A percentile compares a stretch with the other conserved stretches of the same genome.
These are phyloP conservation scores for Daucus carota DNA, from an alignment of 129 eudicot species.

Conservation along the genomic window DNA sequence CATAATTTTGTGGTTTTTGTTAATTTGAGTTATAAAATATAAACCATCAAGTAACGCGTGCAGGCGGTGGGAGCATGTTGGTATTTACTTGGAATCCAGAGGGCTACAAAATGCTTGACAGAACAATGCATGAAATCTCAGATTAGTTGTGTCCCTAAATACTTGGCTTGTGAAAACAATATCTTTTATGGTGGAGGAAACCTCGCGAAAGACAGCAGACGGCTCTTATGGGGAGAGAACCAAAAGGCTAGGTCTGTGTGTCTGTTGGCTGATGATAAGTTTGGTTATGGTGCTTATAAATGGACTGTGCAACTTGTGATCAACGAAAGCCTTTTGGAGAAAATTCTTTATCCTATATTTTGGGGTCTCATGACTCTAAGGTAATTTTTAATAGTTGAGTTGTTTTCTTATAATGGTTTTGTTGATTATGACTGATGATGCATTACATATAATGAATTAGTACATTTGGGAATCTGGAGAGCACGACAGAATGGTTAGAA, in stretches of 20 bases:
- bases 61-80: slow-evolving; percentile 80
- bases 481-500: slow-evolving; percentile 95
- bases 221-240: slow-evolving; percentile 62
- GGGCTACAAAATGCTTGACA: slow-evolving; percentile 71
- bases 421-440: neutral
- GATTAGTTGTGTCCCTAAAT: slow-evolving; percentile 42
- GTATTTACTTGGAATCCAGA: slow-evolving; percentile 89
- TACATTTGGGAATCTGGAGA: slow-evolving; percentile 91
- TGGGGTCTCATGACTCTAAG: slow-evolving; percentile 99
- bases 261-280: slow-evolving; percentile 38
- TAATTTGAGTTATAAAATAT: too few relatives aligned
- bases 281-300: slow-evolving; percentile 72
- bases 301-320: slow-evolving; percentile 90
- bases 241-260: slow-evolving; percentile 59
- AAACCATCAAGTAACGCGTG: neutral
- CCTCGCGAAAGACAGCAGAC: slow-evolving; percentile 22
- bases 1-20: too few relatives aligned
- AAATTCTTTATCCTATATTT: slow-evolving; percentile 81
- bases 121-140: slow-evolving; percentile 53
- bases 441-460: slow-evolving; percentile 34
- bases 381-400: slow-evolving; percentile 17
- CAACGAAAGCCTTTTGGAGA: slow-evolving; percentile 81
- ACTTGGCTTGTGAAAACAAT: slow-evolving; percentile 62
- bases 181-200: slow-evolving; percentile 53
- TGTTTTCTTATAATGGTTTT: neutral